phyloP scores from a whole-genome alignment of 1,284 basidiomycete genomes.

The Ganoderma boninense region DNA sequence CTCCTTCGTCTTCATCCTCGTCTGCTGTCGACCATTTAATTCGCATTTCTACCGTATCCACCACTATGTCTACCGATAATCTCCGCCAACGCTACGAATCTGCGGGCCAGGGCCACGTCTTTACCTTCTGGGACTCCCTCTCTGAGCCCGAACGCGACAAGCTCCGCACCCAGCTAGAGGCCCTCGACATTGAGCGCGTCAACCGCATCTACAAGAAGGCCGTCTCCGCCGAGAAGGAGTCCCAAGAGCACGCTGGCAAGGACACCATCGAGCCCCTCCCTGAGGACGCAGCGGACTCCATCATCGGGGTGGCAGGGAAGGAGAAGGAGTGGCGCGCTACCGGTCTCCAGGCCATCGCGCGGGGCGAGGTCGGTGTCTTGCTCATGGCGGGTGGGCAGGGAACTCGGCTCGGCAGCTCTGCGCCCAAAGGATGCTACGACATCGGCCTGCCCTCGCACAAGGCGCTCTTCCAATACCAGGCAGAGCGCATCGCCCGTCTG shows the following conservation, averaged over 20 bases:
- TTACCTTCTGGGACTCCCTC: conserved; percentile 87
- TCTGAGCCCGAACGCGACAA: conserved; percentile 68
- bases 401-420: conserved; percentile 90
- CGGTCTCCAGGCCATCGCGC: conserved; percentile 85
- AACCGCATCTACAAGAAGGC: conserved; percentile 90
- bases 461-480: conserved; percentile 96
- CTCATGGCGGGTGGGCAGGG: conserved; percentile 99
- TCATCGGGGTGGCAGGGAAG: conserved; percentile 62
- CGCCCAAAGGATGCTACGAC: conserved; percentile 98
- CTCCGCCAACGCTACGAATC: conserved; percentile 72
- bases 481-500: conserved; percentile 89
- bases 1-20: neutral
- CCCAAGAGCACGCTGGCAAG: conserved; percentile 51
- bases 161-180: conserved; percentile 79
- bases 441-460: conserved; percentile 94
- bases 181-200: conserved; percentile 90
- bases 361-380: conserved; percentile 89
- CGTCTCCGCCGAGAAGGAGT: conserved; percentile 70
- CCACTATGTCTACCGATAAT: conserved; percentile 40
- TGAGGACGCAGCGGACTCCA: conserved; percentile 72
- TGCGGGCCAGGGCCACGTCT: conserved; percentile 90
- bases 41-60: conserved; percentile 4
- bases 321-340: conserved; percentile 74
- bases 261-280: conserved; percentile 83
- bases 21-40: neutral